Evolutionary conservation across 2,329 filamentous ascomycete species (phyloP), one percentile per base, ranked within the genome.

Genomic region (Bipolaris zeicola): DNA sequence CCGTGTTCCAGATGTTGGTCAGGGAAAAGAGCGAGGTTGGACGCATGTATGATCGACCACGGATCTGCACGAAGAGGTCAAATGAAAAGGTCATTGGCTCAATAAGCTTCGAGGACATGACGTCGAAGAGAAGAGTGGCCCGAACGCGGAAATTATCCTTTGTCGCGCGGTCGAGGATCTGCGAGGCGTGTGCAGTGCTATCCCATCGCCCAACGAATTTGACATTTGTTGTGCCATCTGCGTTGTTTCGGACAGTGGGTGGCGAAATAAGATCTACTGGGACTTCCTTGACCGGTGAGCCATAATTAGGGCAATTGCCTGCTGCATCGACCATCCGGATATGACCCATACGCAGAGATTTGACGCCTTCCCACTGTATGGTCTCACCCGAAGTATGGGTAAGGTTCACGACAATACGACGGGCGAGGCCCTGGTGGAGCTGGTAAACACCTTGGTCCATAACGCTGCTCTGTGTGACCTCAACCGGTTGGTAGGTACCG

Each of bases 121-220:
- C 86, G 67, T 96, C 90, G 91, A 94, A 98, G 14, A 86, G 85
- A 10, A 98, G 80, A 0, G 89, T 88, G 77, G 97, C 88, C 75
- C 96, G 93, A 18, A 99, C 90, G 41, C 90, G 89, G 75, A 95
- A 93, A 72, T 92, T 95, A 57, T 97, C 93, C n/a, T 91, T 86
- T 1, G 95, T 98, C 1, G 91, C 89, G 24, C 94, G 88, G 76
- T 99, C 93, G n/a, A 99, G 85, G 13, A 98, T 82, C n/a, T 96
- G 81, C 5, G 95, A 97, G 61, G 87, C 88, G 76, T 99, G 95
- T 64, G 95, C 82, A 69, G 92, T 96, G 0, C 94, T 97, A 73
- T 99, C 95, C 95, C 95, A 99, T 70, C 98, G 93, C 0, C 90
- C 92, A n/a, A 89, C 84, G 41, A 98, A 82, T 1, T 89, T 93